phyloP scores from a whole-genome alignment of 139 green algal species.

The Auxenochlorella pyrenoidosa region DNA sequence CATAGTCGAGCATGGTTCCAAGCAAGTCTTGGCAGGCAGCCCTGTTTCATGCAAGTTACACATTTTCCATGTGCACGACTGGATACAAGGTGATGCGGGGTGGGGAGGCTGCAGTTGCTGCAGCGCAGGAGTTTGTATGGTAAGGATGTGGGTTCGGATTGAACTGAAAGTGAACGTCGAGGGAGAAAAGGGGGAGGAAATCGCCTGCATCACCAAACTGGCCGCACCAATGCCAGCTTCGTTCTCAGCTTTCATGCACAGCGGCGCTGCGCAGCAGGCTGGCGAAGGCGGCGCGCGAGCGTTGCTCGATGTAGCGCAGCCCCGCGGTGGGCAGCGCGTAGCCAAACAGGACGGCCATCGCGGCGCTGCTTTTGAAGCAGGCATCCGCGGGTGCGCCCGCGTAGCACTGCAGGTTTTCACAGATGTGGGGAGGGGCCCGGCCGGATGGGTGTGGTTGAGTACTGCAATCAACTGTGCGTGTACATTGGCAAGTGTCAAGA shows the following conservation, averaged over 20 bases:
- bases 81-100: too few relatives aligned
- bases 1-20: too few relatives aligned
- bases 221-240: too few relatives aligned
- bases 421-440: background rate
- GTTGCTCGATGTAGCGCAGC: conserved; percentile 28
- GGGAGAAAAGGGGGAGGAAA: too few relatives aligned
- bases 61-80: too few relatives aligned
- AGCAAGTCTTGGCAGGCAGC: too few relatives aligned
- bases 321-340: conserved; percentile 8
- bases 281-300: conserved; percentile 1
- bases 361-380: conserved; percentile 7
- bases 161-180: background rate
- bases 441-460: too few relatives aligned
- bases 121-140: background rate
- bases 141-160: background rate
- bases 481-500: too few relatives aligned
- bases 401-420: conserved; percentile 22
- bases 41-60: too few relatives aligned
- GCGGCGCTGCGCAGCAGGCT: conserved; percentile 12
- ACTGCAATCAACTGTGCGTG: too few relatives aligned
- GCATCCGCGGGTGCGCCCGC: background rate
- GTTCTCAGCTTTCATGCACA: background rate
- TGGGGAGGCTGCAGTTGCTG: background rate
- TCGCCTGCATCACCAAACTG: too few relatives aligned
- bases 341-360: conserved; percentile 1